Evolutionary conservation across 2,329 filamentous ascomycete genomes (phyloP).

Genomic region (Cladophialophora chaetospira): DNA sequence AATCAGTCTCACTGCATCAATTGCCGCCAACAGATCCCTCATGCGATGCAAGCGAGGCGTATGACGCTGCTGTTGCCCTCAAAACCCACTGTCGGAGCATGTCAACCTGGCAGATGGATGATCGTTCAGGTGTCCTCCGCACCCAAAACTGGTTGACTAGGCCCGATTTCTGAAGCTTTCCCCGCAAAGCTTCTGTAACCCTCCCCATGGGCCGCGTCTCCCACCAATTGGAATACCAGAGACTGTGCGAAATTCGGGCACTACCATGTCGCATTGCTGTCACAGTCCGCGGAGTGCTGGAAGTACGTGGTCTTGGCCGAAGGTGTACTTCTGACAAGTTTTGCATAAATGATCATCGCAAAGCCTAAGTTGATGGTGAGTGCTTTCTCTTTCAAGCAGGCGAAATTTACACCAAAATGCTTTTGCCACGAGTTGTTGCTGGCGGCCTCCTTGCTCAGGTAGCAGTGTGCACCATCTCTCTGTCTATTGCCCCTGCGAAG

Average conservation of each 20-base stretch:
- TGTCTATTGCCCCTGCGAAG: slow-evolving; percentile 17
- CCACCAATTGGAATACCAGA: slow-evolving; percentile 8
- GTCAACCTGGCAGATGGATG: slow-evolving; percentile 4
- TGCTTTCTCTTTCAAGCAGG: neutral
- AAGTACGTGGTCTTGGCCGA: neutral
- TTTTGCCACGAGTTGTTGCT: neutral
- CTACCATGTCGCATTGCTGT: neutral
- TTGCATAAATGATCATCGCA: neutral
- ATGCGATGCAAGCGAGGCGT: too few relatives aligned
- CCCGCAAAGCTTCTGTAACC: slow-evolving; percentile 10
- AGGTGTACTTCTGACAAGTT: neutral
- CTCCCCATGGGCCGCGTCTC: slow-evolving; percentile 1
- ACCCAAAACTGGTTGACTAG: neutral
- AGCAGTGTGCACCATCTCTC: slow-evolving; percentile 11
- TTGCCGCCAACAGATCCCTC: too few relatives aligned
- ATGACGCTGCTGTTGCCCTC: neutral
- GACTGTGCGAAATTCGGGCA: neutral
- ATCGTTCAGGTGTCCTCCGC: slow-evolving; percentile 5
- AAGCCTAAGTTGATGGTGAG: neutral
- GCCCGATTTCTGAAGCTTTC: neutral
- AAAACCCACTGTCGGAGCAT: neutral
- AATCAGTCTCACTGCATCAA: too few relatives aligned
- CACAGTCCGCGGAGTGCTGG: slow-evolving; percentile 14
- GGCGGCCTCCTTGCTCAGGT: slow-evolving; percentile 2
- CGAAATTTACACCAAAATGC: neutral